Evolutionary conservation across 768 basidiomycete species (phyloP).

Genomic region (Tylopilus plumbeoviolaceoides): DNA sequence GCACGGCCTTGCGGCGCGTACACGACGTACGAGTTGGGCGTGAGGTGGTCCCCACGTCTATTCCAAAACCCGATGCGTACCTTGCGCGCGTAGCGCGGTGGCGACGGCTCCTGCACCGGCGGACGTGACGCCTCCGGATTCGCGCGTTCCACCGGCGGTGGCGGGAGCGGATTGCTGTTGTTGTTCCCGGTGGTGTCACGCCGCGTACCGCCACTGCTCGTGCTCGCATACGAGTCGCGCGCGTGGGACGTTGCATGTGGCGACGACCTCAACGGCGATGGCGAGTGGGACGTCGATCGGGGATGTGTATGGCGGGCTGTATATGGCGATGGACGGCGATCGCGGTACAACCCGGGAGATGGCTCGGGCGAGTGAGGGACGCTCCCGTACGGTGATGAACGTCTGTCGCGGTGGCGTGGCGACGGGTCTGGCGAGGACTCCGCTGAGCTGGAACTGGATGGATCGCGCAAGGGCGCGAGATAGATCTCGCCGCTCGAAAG

Average conservation of each 20-base stretch:
- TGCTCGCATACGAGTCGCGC: slow-evolving; percentile 9
- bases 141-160: slow-evolving; percentile 26
- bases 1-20: slow-evolving; percentile 54
- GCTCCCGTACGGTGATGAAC: slow-evolving; percentile 19
- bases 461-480: slow-evolving; percentile 21
- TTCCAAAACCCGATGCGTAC: slow-evolving; percentile 68
- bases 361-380: slow-evolving; percentile 23
- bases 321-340: slow-evolving; percentile 22
- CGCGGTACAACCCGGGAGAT: slow-evolving; percentile 25
- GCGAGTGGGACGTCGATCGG: not conserved
- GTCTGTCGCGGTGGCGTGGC: slow-evolving; percentile 23
- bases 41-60: slow-evolving; percentile 68
- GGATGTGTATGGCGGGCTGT: slow-evolving; percentile 6
- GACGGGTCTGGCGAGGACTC: slow-evolving; percentile 29
- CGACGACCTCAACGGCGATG: slow-evolving; percentile 11
- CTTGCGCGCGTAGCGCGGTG: slow-evolving; percentile 28
- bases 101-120: slow-evolving; percentile 28
- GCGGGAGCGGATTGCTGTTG: slow-evolving; percentile 25
- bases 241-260: slow-evolving; percentile 1
- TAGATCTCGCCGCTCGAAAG: slow-evolving; percentile 25
- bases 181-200: slow-evolving; percentile 4
- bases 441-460: slow-evolving; percentile 10
- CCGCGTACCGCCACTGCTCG: not conserved
- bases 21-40: slow-evolving; percentile 51
- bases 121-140: slow-evolving; percentile 23